Conservation (phyloP, 495 filamentous ascomycete species). For the Lentithecium fluviatile region DNA sequence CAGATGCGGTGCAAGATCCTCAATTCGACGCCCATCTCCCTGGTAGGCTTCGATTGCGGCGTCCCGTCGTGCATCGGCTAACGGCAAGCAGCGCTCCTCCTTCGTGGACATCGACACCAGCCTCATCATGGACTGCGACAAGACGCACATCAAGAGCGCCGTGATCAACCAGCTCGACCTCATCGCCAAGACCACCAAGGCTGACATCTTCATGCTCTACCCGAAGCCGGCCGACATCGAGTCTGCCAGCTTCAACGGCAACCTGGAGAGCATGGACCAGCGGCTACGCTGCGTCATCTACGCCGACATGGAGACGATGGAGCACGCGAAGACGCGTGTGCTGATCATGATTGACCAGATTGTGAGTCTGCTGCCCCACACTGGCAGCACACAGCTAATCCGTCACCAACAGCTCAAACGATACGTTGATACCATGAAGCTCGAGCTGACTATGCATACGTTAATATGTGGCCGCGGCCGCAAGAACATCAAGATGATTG, state of each 20-base stretch:
- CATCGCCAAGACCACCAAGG: constrained; percentile 79
- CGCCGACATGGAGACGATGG: constrained; percentile 89
- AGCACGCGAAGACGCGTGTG: constrained; percentile 94
- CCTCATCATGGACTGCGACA: constrained; percentile 70
- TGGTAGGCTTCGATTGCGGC: constrained; percentile 59
- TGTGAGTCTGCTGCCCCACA: constrained; percentile 55
- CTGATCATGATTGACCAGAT: constrained; percentile 97
- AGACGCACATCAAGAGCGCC: constrained; percentile 64
- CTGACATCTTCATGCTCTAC: constrained; percentile 91
- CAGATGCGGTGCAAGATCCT: constrained; percentile 81
- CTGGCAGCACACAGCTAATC: constrained; percentile 41
- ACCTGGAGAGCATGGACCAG: constrained; percentile 70
- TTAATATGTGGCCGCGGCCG: constrained; percentile 85
- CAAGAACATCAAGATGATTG: constrained; percentile 96
- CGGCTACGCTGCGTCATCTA: constrained; percentile 89
- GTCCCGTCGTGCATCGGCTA: neutral
- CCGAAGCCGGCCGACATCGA: constrained; percentile 62
- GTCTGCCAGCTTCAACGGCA: constrained; percentile 61
- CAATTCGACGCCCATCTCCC: constrained; percentile 79
- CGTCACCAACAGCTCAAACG: constrained; percentile 68
- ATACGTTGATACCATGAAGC: constrained; percentile 73
- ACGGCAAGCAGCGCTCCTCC: constrained; percentile 69
- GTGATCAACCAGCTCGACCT: constrained; percentile 83
- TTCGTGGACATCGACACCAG: constrained; percentile 89
- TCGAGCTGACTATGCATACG: constrained; percentile 85